Conservation (phyloP, 768 basidiomycete genomes). For the Leucosporidium yakuticum region DNA sequence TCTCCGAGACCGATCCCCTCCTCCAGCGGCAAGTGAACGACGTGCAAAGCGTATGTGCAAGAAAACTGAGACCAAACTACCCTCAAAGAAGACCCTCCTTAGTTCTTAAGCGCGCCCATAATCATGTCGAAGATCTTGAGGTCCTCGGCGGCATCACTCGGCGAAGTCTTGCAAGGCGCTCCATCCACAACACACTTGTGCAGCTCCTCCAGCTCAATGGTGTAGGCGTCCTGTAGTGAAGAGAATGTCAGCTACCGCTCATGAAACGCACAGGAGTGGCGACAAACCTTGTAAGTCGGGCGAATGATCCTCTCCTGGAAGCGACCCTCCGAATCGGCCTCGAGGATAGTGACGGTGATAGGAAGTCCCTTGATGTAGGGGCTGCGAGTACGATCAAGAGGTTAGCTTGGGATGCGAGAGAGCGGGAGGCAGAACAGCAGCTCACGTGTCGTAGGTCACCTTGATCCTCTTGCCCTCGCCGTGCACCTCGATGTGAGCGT, state of each 20-base stretch:
- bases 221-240: slow-evolving; percentile 37
- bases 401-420: not conserved
- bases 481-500: slow-evolving; percentile 42
- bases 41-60: no score
- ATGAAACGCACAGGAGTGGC: no score
- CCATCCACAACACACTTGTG: slow-evolving; percentile 35
- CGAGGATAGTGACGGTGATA: slow-evolving; percentile 36
- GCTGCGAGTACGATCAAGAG: not conserved
- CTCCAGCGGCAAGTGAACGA: no score
- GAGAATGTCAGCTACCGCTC: no score
- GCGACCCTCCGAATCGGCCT: slow-evolving; percentile 27
- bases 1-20: no score
- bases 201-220: slow-evolving; percentile 37
- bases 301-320: slow-evolving; percentile 37
- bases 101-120: slow-evolving; percentile 37
- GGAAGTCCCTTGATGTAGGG: slow-evolving; percentile 42
- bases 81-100: not conserved
- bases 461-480: slow-evolving; percentile 38
- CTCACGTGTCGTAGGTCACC: slow-evolving; percentile 33
- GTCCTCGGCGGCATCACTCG: slow-evolving; percentile 39
- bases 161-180: slow-evolving; percentile 36
- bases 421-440: not conserved
- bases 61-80: not conserved
- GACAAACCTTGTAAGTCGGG: slow-evolving; percentile 32
- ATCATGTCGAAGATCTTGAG: slow-evolving; percentile 38